Conservation (phyloP, 148 eudicot genomes). For the Silene latifolia region DNA sequence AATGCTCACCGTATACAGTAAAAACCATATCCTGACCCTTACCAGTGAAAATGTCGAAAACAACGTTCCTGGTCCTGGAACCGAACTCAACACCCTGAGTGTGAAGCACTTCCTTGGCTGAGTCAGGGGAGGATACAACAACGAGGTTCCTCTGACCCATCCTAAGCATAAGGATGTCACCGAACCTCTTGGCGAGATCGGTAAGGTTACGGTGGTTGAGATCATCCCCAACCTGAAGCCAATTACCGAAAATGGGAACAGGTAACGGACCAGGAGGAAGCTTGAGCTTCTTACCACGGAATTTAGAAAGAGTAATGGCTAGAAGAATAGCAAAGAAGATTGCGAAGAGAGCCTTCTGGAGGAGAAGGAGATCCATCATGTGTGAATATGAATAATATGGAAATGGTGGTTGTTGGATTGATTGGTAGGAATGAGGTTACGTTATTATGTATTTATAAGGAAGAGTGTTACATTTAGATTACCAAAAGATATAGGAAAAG, state of each 20-base stretch:
- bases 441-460: no score
- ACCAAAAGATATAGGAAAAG: no score
- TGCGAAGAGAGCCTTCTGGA: constrained; percentile 51
- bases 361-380: constrained; percentile 39
- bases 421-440: background rate
- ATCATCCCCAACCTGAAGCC: constrained; percentile 81
- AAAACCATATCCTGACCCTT: constrained; percentile 83
- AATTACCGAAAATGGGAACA: constrained; percentile 66
- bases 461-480: no score
- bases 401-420: background rate
- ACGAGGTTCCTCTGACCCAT: constrained; percentile 72
- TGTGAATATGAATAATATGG: background rate
- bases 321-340: constrained; percentile 36
- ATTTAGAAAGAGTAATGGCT: constrained; percentile 44
- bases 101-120: constrained; percentile 70
- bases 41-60: constrained; percentile 74
- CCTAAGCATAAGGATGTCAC: constrained; percentile 44
- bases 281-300: constrained; percentile 42
- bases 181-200: constrained; percentile 49
- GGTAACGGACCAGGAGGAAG: constrained; percentile 73
- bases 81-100: constrained; percentile 81
- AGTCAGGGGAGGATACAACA: constrained; percentile 59
- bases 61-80: constrained; percentile 63
- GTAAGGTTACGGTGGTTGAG: constrained; percentile 58
- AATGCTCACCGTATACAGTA: constrained; percentile 74